Evolutionary conservation across 371 early-diverging fungal species (phyloP), one percentile per base, ranked within the genome.

Genomic region (Fennellomyces sp.): DNA sequence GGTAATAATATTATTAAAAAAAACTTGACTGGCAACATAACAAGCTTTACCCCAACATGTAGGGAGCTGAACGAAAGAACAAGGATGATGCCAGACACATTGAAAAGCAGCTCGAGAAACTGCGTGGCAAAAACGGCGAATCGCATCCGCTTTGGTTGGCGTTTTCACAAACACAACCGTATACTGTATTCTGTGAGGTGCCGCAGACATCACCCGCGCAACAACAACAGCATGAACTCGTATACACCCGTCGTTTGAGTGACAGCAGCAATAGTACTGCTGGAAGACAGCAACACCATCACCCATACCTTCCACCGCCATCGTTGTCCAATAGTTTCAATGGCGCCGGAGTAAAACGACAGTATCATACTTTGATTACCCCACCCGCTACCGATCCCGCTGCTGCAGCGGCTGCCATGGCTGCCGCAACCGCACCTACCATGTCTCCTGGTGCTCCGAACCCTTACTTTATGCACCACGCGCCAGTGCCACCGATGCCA

Each of bases 31-130:
- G 29, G 19, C 19, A 39, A 26, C n/a, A n/a, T n/a, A n/a, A n/a
- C 35, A 38, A 42, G 15, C 45, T 41, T n/a, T 10, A 26, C 2
- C 39, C 26, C 26, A n/a, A 15, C 6, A 23, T 15, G 31, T 63
- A 82, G 81, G 86, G 86, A 2, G 84, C 86, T 12, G 84, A 86
- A 52, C 73, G 86, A 2, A 86, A 86, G 57, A 80, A 83, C 57
- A 86, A 84, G 60, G 86, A 86, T 52, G 86, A 86, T 52, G 73
- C 80, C 30, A 75, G 75, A 41, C 86, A 86, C 58, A 63, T 84
- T 36, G 80, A 81, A 48, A 86, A 86, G 53, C 73, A 81, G 66
- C 71, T 79, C 61, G 83, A 84, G 57, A 84, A 84, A 60, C 69
- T 83, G 71, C 70, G 76, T 23, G 58, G 58, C 2, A 73, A 73